A percentile compares a stretch with the other conserved stretches of the same genome.
These are phyloP conservation scores for Phaeomoniella chlamydospora DNA, from an alignment of 2,329 filamentous ascomycete species.

Conservation along the genomic window DNA sequence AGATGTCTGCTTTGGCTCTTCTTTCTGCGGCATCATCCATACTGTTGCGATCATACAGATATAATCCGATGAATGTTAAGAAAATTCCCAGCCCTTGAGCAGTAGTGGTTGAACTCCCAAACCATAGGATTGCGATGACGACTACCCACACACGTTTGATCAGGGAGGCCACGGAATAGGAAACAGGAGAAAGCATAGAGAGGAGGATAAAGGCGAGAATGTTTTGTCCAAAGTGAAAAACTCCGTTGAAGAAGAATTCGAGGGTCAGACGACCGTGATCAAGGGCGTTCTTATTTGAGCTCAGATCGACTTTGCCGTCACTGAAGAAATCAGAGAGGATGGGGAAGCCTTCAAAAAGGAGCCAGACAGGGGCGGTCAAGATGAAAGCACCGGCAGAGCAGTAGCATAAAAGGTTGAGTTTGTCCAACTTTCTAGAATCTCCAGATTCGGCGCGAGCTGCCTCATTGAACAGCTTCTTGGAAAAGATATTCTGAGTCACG, in stretches of 20 bases:
- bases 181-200: conserved; percentile 88
- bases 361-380: conserved; percentile 80
- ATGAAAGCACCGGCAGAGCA: conserved; percentile 89
- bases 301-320: conserved; percentile 65
- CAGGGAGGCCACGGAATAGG: conserved; percentile 87
- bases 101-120: conserved; percentile 72
- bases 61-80: conserved; percentile 82
- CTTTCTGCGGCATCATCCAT: conserved; percentile 79
- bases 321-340: conserved; percentile 65
- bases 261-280: conserved; percentile 47
- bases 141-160: conserved; percentile 98
- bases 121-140: conserved; percentile 89
- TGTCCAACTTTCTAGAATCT: conserved; percentile 71
- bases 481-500: conserved; percentile 96
- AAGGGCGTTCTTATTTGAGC: conserved; percentile 59
- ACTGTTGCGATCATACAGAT: conserved; percentile 87
- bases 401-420: conserved; percentile 91
- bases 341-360: conserved; percentile 73
- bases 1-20: conserved; percentile 50
- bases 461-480: conserved; percentile 94
- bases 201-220: conserved; percentile 87
- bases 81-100: conserved; percentile 74
- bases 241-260: conserved; percentile 95
- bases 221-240: conserved; percentile 92
- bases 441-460: conserved; percentile 60